phyloP scores from a whole-genome alignment of 805 yeast species.

The Lipomyces kockii region DNA sequence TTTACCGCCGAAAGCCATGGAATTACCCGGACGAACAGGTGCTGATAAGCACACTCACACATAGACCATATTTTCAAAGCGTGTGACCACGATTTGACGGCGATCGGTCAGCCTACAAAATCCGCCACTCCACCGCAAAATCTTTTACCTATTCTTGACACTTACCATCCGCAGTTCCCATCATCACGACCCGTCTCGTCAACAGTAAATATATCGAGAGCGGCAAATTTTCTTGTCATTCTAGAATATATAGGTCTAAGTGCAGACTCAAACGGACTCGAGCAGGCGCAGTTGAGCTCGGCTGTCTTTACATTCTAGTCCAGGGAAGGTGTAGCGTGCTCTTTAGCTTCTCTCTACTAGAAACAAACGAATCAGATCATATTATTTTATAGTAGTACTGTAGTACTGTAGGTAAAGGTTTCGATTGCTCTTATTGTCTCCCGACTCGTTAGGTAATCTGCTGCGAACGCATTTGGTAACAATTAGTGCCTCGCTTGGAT shows the following conservation, averaged over 20 bases:
- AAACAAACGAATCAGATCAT: not conserved
- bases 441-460: not conserved
- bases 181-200: not conserved
- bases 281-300: not conserved
- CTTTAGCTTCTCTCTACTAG: not conserved
- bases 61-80: not conserved
- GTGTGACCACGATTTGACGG: too few relatives aligned
- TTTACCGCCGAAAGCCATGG: too few relatives aligned
- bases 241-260: not conserved
- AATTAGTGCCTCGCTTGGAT: not conserved
- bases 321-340: not conserved
- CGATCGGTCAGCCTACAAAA: not conserved
- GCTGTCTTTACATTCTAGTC: not conserved
- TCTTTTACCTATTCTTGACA: not conserved
- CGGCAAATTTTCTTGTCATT: not conserved
- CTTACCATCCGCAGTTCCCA: not conserved
- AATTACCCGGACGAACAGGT: too few relatives aligned
- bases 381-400: not conserved
- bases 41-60: not conserved
- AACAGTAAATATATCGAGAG: not conserved
- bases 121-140: not conserved
- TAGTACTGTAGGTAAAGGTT: conserved; percentile 1
- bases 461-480: not conserved
- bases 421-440: not conserved
- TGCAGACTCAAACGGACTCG: not conserved